Conservation (phyloP, 1,284 basidiomycete species). For the Puccinia brachypodii region DNA sequence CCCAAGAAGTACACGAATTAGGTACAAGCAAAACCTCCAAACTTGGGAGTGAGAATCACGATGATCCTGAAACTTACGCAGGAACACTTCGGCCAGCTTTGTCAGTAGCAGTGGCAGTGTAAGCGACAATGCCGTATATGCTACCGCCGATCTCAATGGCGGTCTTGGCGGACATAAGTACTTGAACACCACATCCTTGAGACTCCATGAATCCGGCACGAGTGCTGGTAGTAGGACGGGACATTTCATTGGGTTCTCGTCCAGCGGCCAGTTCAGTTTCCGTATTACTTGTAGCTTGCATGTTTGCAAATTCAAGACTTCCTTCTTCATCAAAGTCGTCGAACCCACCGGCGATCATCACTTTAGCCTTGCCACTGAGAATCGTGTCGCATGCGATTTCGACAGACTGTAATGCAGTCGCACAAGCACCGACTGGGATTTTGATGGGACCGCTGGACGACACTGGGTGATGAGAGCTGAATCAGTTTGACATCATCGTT, state of each 20-base stretch:
- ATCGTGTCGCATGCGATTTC: constrained; percentile 98
- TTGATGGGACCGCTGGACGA: constrained; percentile 96
- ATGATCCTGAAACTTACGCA: constrained; percentile 38
- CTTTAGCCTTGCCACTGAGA: constrained; percentile 90
- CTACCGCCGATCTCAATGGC: constrained; percentile 90
- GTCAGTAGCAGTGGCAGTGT: constrained; percentile 84
- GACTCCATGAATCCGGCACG: constrained; percentile 90
- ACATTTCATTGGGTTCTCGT: constrained; percentile 97
- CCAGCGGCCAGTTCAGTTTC: constrained; percentile 98
- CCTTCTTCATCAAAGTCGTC: constrained; percentile 88
- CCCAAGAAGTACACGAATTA: neutral
- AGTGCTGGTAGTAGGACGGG: constrained; percentile 91
- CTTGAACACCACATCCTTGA: constrained; percentile 92
- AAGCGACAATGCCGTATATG: constrained; percentile 88
- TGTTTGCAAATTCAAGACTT: constrained; percentile 70
- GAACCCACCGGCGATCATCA: constrained; percentile 98
- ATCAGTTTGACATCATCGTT: neutral
- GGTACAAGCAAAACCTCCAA: constrained; percentile 39
- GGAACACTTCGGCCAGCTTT: constrained; percentile 59
- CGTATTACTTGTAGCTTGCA: constrained; percentile 98
- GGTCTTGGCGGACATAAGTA: constrained; percentile 94
- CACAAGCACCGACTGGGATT: constrained; percentile 97
- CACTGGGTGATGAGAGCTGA: constrained; percentile 57
- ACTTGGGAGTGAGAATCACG: constrained; percentile 6
- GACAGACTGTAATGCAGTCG: constrained; percentile 93